These are phyloP conservation scores for Bipolaris oryzae DNA, from an alignment of 2,329 filamentous ascomycete genomes.

Conservation along the genomic window DNA sequence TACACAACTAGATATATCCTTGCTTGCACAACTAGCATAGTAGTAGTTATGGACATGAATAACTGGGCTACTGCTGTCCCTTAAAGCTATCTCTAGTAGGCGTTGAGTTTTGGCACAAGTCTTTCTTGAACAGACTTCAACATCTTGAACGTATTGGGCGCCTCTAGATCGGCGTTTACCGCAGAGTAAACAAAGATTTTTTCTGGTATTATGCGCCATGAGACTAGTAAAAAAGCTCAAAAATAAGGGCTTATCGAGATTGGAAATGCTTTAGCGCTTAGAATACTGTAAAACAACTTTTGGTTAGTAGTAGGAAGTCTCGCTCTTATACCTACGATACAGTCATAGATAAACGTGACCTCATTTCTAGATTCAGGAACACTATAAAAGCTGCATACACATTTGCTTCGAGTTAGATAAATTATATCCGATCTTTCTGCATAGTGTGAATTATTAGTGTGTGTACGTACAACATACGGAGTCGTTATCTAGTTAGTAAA, in stretches of 20 bases:
- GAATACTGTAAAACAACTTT: background rate
- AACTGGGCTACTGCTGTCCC: constrained; percentile 7
- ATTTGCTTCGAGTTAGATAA: too few species aligned
- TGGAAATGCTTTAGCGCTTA: background rate
- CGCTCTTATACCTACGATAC: background rate
- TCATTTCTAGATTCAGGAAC: background rate
- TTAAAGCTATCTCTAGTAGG: constrained; percentile 1
- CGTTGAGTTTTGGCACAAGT: constrained; percentile 8
- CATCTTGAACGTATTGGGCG: background rate
- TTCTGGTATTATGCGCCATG: background rate
- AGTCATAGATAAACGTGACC: background rate
- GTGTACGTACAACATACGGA: too few species aligned
- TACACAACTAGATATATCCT: constrained; percentile 4
- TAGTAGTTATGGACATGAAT: constrained; percentile 12
- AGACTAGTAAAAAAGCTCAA: background rate
- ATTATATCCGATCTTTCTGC: too few species aligned
- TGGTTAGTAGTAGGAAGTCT: background rate
- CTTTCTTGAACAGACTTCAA: constrained; percentile 11
- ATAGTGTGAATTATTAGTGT: too few species aligned
- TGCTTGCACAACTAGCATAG: constrained; percentile 4
- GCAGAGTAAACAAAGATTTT: constrained; percentile 8
- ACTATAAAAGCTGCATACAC: background rate
- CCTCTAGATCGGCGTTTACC: constrained; percentile 7
- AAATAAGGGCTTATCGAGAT: background rate
- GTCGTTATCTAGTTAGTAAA: too few species aligned